Evolutionary conservation across 2,329 filamentous ascomycete species (phyloP), one percentile per base, ranked within the genome.

Genomic region (Talaromyces islandicus): DNA sequence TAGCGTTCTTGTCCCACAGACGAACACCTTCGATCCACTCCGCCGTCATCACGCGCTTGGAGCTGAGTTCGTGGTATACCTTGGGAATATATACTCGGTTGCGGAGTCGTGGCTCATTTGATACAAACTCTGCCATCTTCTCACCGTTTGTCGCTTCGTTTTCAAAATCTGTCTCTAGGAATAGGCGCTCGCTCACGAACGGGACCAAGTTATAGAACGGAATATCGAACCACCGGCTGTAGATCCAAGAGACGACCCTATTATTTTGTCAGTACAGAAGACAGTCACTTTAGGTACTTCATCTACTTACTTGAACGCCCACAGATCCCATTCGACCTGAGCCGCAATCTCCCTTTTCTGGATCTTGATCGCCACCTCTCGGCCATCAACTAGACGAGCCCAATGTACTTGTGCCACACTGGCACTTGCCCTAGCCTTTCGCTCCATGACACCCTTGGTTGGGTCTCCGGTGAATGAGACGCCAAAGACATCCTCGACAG

Each of bases 371-470:
- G 94, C 94, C 24, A 97, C 90, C 78, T 97, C 92, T 54, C 91
- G 83, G 0, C 94, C 94, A 76, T 97, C 93, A 3, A 85, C 77
- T 60, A 97, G 75, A 62, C 88, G 81, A 7, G 94, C 94, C 92
- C 93, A 97, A 73, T 97, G 94, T 1, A 99, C 94, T 77, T 97
- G 94, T 1, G 94, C 94, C 9, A 99, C 93, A 73, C 91, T 96
- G 2, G 94, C 94, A 70, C 89, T 93, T 58, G 68, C 89, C 80
- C 80, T 85, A 72, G 79, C 90, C 74, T 77, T 90, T 78, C 79
- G 86, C 73, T 89, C 87, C 85, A 89, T 88, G 1, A 88, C 77
- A 0, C 87, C 87, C 63, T 82, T 85, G 0, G 77, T 79, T n/a
- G 80, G 73, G 56, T 85, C 85, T 2, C 88, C 85, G 0, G 80